A percentile compares a stretch with the other conserved stretches of the same genome.
Conservation (phyloP, 192 early-diverging fungal genomes). For the Funneliformis mosseae region DNA sequence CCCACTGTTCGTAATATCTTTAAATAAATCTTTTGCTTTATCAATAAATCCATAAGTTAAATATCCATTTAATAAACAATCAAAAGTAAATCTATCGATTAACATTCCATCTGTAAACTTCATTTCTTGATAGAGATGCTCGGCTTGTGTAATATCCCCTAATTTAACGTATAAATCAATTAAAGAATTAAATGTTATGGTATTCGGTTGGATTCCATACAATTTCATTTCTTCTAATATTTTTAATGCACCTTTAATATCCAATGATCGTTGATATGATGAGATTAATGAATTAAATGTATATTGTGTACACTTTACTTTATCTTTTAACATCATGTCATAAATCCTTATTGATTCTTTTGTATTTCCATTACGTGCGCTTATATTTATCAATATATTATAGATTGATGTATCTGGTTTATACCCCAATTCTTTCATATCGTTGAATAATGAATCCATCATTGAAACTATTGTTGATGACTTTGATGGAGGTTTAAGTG, state of each 20-base stretch:
- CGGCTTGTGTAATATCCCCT: background rate
- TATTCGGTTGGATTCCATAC: background rate
- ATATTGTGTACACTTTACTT: background rate
- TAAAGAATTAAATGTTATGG: background rate
- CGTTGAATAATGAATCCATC: background rate
- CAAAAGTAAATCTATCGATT: background rate
- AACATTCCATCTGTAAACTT: background rate
- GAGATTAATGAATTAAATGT: background rate
- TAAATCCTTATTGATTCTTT: background rate
- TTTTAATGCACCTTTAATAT: background rate
- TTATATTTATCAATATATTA: background rate
- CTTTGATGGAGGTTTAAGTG: background rate
- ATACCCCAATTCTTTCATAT: background rate
- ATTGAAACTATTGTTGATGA: background rate
- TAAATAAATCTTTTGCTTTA: background rate
- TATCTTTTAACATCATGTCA: background rate
- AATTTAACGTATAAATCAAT: conserved; percentile 5
- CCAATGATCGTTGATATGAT: background rate
- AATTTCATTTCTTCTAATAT: conserved; percentile 3
- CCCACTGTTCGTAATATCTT: background rate
- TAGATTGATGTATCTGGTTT: background rate
- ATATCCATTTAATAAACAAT: background rate
- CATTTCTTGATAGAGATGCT: background rate
- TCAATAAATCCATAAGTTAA: background rate
- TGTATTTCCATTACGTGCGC: background rate